Percentiles rank a stretch among this genome's conserved stretches.
These are phyloP conservation scores for Collybia sordida DNA, from an alignment of 768 basidiomycete genomes.

Conservation along the genomic window DNA sequence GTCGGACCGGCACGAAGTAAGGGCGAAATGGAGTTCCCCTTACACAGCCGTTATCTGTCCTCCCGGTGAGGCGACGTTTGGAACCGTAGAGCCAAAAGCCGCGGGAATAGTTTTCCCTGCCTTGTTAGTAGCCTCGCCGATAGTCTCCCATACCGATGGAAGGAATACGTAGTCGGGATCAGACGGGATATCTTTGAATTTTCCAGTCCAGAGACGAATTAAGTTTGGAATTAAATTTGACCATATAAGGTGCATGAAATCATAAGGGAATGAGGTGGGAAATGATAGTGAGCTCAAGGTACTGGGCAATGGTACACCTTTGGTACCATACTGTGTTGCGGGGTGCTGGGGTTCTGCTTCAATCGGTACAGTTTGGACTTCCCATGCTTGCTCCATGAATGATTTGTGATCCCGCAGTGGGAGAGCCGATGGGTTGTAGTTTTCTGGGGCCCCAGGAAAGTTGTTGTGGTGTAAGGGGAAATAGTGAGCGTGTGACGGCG, in stretches of 20 bases:
- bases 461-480: slow-evolving; percentile 16
- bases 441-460: slow-evolving; percentile 3
- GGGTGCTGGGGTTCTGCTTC: slow-evolving; percentile 12
- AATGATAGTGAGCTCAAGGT: slow-evolving; percentile 31
- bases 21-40: slow-evolving; percentile 10
- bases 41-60: slow-evolving; percentile 18
- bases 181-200: slow-evolving; percentile 33
- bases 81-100: slow-evolving; percentile 24
- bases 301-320: slow-evolving; percentile 29
- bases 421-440: slow-evolving; percentile 18
- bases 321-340: slow-evolving; percentile 30
- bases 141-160: slow-evolving; percentile 30
- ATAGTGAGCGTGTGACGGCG: slow-evolving; percentile 14
- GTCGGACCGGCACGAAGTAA: too few species aligned
- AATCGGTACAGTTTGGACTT: slow-evolving; percentile 13
- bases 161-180: slow-evolving; percentile 24
- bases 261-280: slow-evolving; percentile 38
- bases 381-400: slow-evolving; percentile 12
- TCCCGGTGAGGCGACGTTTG: slow-evolving; percentile 18
- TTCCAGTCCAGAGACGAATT: slow-evolving; percentile 34
- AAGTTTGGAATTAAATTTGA: slow-evolving; percentile 39
- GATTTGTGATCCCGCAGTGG: slow-evolving; percentile 11
- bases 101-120: slow-evolving; percentile 26
- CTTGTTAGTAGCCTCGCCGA: slow-evolving; percentile 27
- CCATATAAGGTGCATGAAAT: slow-evolving; percentile 46